phyloP scores from a whole-genome alignment of 768 basidiomycete species.

The Daedaleopsis nitida region DNA sequence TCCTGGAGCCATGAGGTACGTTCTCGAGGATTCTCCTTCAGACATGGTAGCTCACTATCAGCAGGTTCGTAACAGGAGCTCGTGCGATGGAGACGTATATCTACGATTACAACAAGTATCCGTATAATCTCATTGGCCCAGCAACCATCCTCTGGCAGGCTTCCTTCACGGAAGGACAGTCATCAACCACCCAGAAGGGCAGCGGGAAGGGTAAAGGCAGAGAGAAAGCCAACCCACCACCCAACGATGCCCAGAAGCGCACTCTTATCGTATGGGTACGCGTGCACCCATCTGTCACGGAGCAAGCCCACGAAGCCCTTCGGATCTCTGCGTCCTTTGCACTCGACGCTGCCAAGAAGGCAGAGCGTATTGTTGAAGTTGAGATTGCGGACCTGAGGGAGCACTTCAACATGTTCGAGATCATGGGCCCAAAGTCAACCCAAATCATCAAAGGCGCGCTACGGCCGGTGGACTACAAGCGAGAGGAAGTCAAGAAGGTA shows the following conservation, averaged over 20 bases:
- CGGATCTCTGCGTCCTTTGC: constrained; percentile 50
- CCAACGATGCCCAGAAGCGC: background rate
- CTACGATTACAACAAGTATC: constrained; percentile 66
- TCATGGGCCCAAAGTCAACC: constrained; percentile 74
- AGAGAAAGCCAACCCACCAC: constrained; percentile 23
- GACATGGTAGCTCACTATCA: background rate
- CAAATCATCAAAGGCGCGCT: constrained; percentile 57
- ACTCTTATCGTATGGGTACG: constrained; percentile 70
- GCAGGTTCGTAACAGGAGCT: constrained; percentile 68
- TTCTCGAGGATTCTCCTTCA: background rate
- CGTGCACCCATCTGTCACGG: constrained; percentile 74
- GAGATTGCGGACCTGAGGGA: constrained; percentile 74
- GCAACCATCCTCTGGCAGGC: constrained; percentile 71
- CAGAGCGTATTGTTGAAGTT: constrained; percentile 39
- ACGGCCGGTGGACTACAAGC: constrained; percentile 48
- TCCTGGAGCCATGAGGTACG: constrained; percentile 63
- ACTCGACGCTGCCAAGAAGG: constrained; percentile 38
- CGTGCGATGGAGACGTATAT: constrained; percentile 67
- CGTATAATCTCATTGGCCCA: constrained; percentile 71
- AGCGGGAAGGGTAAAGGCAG: constrained; percentile 36
- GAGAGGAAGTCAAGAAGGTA: constrained; percentile 64
- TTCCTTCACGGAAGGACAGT: background rate
- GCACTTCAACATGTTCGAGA: constrained; percentile 79
- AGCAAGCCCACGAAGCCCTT: constrained; percentile 56
- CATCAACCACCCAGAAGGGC: constrained; percentile 6